These are phyloP conservation scores for Globisporangium middletonii DNA, from an alignment of 352 stramenopile genomes.

Conservation along the genomic window DNA sequence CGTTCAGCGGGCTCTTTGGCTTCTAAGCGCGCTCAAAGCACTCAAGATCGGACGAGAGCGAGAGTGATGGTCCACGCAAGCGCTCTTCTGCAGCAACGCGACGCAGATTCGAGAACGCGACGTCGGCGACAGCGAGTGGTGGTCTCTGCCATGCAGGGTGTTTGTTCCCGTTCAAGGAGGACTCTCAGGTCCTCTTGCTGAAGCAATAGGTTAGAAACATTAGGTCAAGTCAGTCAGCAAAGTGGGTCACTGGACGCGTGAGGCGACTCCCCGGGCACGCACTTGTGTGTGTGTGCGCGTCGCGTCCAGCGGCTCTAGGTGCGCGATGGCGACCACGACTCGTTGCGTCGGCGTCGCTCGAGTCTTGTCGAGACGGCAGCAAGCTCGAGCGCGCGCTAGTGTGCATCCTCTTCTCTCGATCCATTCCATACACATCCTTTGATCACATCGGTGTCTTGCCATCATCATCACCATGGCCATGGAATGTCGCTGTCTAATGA, in stretches of 20 bases:
- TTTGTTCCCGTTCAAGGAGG: constrained; percentile 84
- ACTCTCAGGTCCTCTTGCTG: constrained; percentile 85
- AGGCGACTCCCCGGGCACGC: constrained; percentile 33
- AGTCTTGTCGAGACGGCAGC: background rate
- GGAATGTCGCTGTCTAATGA: too few species aligned
- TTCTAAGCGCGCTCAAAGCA: constrained; percentile 42
- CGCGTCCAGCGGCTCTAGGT: constrained; percentile 54
- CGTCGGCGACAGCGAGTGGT: background rate
- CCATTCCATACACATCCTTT: background rate
- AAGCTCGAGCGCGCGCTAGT: background rate
- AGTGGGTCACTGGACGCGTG: constrained; percentile 36
- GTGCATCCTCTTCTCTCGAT: background rate
- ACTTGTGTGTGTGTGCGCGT: constrained; percentile 24
- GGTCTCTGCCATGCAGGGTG: constrained; percentile 42
- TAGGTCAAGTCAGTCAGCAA: constrained; percentile 58
- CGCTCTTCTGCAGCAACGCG: background rate
- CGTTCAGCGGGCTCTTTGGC: constrained; percentile 72
- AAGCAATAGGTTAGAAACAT: constrained; percentile 61
- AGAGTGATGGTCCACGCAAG: background rate
- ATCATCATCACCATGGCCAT: too few species aligned
- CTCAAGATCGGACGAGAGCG: background rate
- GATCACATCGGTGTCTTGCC: too few species aligned
- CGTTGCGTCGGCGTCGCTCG: background rate
- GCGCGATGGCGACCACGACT: constrained; percentile 39
- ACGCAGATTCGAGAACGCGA: background rate